A percentile compares a stretch with the other conserved stretches of the same genome.
Evolutionary conservation across 192 early-diverging fungal species (phyloP).

Genomic region (Dissophora globulifera): DNA sequence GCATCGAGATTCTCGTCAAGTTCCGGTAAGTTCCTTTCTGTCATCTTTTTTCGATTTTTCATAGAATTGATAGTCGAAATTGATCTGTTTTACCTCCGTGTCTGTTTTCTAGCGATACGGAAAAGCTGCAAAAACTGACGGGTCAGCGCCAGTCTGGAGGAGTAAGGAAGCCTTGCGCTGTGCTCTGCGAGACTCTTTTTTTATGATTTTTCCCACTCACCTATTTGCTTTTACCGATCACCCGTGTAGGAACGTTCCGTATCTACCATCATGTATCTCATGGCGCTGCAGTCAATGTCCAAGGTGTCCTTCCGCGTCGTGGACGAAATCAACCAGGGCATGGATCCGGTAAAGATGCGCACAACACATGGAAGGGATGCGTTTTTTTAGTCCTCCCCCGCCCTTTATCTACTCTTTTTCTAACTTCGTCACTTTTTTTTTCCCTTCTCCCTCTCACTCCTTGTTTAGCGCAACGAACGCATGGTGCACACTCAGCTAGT

Average conservation of each 20-base stretch:
- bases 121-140: conserved; percentile 85
- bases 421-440: neutral
- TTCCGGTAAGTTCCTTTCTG: conserved; percentile 77
- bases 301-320: conserved; percentile 96
- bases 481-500: conserved; percentile 95
- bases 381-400: too few species aligned
- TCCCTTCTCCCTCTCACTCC: neutral
- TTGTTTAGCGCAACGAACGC: conserved; percentile 82
- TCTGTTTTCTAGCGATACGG: conserved; percentile 80
- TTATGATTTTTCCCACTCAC: too few species aligned
- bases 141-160: conserved; percentile 95
- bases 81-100: too few species aligned
- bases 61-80: too few species aligned
- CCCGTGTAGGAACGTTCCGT: conserved; percentile 85
- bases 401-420: too few species aligned
- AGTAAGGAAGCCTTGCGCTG: conserved; percentile 56
- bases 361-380: too few species aligned
- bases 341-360: conserved; percentile 91
- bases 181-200: too few species aligned
- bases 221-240: conserved; percentile 23
- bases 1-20: conserved; percentile 93
- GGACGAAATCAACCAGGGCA: conserved; percentile 99
- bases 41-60: too few species aligned
- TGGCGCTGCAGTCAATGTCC: conserved; percentile 90
- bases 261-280: conserved; percentile 95